Evolutionary conservation across 2,329 filamentous ascomycete species (phyloP).

Genomic region (Graphilbum ipis-grandicollis): DNA sequence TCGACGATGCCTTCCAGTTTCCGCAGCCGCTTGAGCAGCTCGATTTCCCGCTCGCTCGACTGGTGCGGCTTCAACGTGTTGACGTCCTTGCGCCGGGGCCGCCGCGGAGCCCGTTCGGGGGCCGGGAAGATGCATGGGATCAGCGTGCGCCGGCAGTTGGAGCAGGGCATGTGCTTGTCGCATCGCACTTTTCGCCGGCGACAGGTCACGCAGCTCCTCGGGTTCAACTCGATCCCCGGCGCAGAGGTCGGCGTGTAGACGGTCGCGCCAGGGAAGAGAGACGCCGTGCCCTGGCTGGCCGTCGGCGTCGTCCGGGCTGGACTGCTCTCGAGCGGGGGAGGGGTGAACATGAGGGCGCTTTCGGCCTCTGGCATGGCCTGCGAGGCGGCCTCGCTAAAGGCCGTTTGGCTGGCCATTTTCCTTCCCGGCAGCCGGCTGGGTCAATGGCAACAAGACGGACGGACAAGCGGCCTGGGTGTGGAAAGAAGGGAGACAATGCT

Average conservation of each 20-base stretch:
- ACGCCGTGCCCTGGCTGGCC: too few species aligned
- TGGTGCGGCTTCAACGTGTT: slow-evolving; percentile 37
- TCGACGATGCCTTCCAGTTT: slow-evolving; percentile 64
- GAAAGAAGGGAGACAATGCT: too few species aligned
- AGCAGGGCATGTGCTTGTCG: slow-evolving; percentile 37
- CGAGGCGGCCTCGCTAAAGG: too few species aligned
- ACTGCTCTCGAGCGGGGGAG: too few species aligned
- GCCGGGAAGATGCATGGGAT: slow-evolving; percentile 34
- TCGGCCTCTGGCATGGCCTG: too few species aligned
- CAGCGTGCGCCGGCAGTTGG: slow-evolving; percentile 34
- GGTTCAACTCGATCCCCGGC: slow-evolving; percentile 15
- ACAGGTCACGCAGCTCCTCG: slow-evolving; percentile 32
- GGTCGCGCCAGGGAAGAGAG: slow-evolving; percentile 12
- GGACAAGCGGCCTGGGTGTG: too few species aligned
- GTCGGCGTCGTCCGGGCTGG: too few species aligned
- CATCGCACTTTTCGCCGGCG: slow-evolving; percentile 39
- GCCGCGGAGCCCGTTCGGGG: slow-evolving; percentile 30
- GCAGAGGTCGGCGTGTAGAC: slow-evolving; percentile 12
- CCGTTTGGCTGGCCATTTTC: too few species aligned
- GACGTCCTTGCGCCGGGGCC: slow-evolving; percentile 43
- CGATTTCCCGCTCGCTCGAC: slow-evolving; percentile 44
- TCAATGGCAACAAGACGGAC: too few species aligned
- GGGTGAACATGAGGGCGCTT: too few species aligned
- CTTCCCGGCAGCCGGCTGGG: too few species aligned
- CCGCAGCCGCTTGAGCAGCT: slow-evolving; percentile 54